A percentile compares a stretch with the other conserved stretches of the same genome.
These are phyloP conservation scores for Penicillium tannophilum DNA, from an alignment of 495 filamentous ascomycete species.

Conservation along the genomic window DNA sequence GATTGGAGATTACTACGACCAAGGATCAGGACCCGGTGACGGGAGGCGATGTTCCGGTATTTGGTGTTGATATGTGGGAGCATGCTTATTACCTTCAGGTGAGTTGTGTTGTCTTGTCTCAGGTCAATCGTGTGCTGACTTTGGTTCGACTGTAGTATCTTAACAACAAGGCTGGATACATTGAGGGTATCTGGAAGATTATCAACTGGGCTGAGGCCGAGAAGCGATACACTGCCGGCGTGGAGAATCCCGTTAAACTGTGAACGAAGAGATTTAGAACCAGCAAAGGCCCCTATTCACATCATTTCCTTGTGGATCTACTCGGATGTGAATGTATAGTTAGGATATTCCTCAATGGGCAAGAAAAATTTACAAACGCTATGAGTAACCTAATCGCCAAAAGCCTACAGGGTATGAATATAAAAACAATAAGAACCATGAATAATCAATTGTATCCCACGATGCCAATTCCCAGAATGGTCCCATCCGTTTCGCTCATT, in stretches of 20 bases:
- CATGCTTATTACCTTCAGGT: slow-evolving; percentile 70
- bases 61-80: slow-evolving; percentile 98
- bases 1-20: slow-evolving; percentile 70
- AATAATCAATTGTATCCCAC: slow-evolving; percentile 41
- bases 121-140: slow-evolving; percentile 26
- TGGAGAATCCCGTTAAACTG: slow-evolving; percentile 33
- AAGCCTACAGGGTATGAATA: not conserved
- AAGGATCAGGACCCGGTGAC: slow-evolving; percentile 91
- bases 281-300: too few species aligned
- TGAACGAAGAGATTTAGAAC: not conserved
- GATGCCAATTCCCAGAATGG: slow-evolving; percentile 37
- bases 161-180: slow-evolving; percentile 96
- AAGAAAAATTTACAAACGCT: not conserved
- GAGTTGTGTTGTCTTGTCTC: slow-evolving; percentile 20
- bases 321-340: not conserved
- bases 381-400: not conserved
- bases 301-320: too few species aligned
- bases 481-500: slow-evolving; percentile 28
- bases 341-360: not conserved
- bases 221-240: slow-evolving; percentile 61
- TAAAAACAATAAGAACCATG: slow-evolving; percentile 3
- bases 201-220: slow-evolving; percentile 94
- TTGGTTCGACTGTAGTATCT: slow-evolving; percentile 67
- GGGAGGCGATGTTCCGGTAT: slow-evolving; percentile 70
- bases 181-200: slow-evolving; percentile 91